phyloP scores from a whole-genome alignment of 2,329 filamentous ascomycete species.

The Colletotrichum godetiae region DNA sequence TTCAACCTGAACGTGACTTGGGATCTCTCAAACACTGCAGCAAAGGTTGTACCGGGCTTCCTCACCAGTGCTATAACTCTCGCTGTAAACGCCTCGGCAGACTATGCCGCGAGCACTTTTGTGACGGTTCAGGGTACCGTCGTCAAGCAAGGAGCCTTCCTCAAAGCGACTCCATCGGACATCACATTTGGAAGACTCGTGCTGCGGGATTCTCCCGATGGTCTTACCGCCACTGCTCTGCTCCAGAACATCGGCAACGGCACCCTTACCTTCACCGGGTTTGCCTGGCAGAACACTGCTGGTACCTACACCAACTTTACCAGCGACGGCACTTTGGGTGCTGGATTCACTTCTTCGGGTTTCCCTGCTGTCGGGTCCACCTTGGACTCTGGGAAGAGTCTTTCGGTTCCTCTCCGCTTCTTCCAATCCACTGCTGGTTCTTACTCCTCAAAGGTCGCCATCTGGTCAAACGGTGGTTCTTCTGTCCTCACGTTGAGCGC shows the following conservation, averaged over 20 bases:
- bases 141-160: conserved; percentile 48
- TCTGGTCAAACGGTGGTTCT: conserved; percentile 50
- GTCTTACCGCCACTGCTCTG: conserved; percentile 41
- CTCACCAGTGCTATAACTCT: conserved; percentile 50
- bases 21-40: conserved; percentile 46
- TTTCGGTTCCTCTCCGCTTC: conserved; percentile 48
- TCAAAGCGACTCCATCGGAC: conserved; percentile 48
- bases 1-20: conserved; percentile 55
- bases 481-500: conserved; percentile 46
- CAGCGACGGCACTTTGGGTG: conserved; percentile 42
- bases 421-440: conserved; percentile 44
- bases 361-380: conserved; percentile 45
- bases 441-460: conserved; percentile 47
- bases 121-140: conserved; percentile 51
- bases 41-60: conserved; percentile 46
- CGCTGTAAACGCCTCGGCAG: conserved; percentile 48
- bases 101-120: conserved; percentile 50
- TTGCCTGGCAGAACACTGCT: conserved; percentile 45
- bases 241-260: conserved; percentile 51
- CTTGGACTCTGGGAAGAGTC: conserved; percentile 43
- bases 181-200: conserved; percentile 54
- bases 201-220: conserved; percentile 41
- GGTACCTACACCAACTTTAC: conserved; percentile 46
- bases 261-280: conserved; percentile 48
- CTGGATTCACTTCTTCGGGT: conserved; percentile 43